A percentile compares a stretch with the other conserved stretches of the same genome.
These are phyloP conservation scores for Neurospora sp. DNA, from an alignment of 495 filamentous ascomycete genomes.

Conservation along the genomic window DNA sequence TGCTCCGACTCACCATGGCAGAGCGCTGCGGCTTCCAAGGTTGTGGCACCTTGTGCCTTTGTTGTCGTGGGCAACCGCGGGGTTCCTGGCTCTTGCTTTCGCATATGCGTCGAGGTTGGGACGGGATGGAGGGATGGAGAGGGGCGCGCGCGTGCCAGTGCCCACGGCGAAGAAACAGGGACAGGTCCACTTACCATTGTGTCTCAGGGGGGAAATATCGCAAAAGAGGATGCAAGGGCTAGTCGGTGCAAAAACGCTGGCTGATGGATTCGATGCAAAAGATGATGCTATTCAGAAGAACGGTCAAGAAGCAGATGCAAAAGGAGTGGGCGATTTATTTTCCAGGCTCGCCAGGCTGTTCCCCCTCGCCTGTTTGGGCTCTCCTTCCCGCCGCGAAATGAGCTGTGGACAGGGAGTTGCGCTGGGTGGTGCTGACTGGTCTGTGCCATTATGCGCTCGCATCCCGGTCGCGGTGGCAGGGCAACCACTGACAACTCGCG, in stretches of 20 bases:
- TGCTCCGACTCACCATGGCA: not conserved
- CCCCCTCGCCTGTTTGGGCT: not conserved
- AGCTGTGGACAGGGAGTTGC: slow-evolving; percentile 9
- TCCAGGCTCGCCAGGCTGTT: not conserved
- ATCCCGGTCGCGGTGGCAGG: slow-evolving; percentile 16
- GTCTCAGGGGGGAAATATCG: slow-evolving; percentile 14
- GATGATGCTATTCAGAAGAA: slow-evolving; percentile 12
- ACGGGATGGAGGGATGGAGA: not conserved
- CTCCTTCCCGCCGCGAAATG: slow-evolving; percentile 11
- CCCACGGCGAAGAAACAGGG: slow-evolving; percentile 1
- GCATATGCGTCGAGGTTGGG: not conserved
- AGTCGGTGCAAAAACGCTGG: not conserved
- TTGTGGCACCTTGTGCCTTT: slow-evolving; percentile 3
- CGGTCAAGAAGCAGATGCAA: slow-evolving; percentile 8
- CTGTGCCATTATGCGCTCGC: slow-evolving; percentile 7
- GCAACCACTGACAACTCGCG: slow-evolving; percentile 19
- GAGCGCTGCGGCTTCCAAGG: not conserved
- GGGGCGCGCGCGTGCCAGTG: not conserved
- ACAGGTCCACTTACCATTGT: slow-evolving; percentile 15
- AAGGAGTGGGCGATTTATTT: slow-evolving; percentile 1
- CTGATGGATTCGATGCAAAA: not conserved
- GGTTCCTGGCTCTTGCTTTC: slow-evolving; percentile 4
- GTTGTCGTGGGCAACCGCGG: slow-evolving; percentile 19
- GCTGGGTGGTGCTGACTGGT: slow-evolving; percentile 12
- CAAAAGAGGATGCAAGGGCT: not conserved